phyloP scores from a whole-genome alignment of 805 yeast genomes.

The Pichia occidentalis region DNA sequence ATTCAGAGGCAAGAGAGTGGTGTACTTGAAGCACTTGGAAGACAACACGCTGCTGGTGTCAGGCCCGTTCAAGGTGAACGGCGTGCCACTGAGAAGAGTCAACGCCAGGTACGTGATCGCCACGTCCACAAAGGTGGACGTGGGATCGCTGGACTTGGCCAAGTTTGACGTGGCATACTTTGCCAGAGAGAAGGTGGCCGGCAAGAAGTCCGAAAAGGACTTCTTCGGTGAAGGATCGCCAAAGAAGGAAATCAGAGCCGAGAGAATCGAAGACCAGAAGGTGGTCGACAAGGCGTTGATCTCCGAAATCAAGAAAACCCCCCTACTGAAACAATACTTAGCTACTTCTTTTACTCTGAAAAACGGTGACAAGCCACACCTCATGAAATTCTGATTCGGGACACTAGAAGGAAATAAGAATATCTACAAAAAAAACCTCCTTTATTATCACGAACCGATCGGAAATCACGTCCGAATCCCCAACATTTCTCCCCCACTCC shows the following conservation, averaged over 20 bases:
- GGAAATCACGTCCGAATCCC: too few relatives aligned
- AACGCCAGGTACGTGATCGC: slow-evolving; percentile 98
- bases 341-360: slow-evolving; percentile 92
- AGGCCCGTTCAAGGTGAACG: slow-evolving; percentile 99
- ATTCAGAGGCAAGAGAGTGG: slow-evolving; percentile 99
- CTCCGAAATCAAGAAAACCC: slow-evolving; percentile 94
- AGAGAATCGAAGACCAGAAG: slow-evolving; percentile 97
- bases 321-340: slow-evolving; percentile 94
- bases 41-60: slow-evolving; percentile 96
- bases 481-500: too few relatives aligned
- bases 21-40: slow-evolving; percentile 91
- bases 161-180: slow-evolving; percentile 94
- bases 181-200: slow-evolving; percentile 85
- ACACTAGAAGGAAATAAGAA: not conserved
- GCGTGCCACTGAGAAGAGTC: slow-evolving; percentile 99
- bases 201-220: slow-evolving; percentile 85
- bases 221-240: slow-evolving; percentile 73
- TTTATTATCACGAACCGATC: too few relatives aligned
- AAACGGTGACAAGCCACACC: slow-evolving; percentile 98
- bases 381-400: slow-evolving; percentile 79
- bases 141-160: slow-evolving; percentile 73
- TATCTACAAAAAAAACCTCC: not conserved
- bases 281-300: slow-evolving; percentile 87
- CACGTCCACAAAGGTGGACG: slow-evolving; percentile 85
- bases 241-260: slow-evolving; percentile 84